phyloP scores from a whole-genome alignment of 2,329 filamentous ascomycete genomes.

The Aspergillus quadricinctus region DNA sequence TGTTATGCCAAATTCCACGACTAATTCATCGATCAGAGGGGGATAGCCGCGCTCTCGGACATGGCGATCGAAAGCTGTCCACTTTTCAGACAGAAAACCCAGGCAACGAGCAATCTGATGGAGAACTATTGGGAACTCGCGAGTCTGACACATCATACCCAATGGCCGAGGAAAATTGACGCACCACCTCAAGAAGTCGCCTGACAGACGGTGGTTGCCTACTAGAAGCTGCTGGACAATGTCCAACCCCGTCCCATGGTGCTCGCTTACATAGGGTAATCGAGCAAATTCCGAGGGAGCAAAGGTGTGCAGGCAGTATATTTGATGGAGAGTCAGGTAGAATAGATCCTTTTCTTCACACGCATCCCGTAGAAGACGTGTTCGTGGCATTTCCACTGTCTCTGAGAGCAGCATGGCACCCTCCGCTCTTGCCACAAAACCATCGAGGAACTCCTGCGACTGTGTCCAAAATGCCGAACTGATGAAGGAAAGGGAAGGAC shows the following conservation, averaged over 20 bases:
- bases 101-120: constrained; percentile 44
- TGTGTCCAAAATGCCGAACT: constrained; percentile 7
- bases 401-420: constrained; percentile 36
- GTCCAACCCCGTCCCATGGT: constrained; percentile 25
- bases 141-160: constrained; percentile 23
- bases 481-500: not conserved
- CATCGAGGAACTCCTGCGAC: constrained; percentile 11
- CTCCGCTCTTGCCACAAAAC: constrained; percentile 9
- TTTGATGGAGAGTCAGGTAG: constrained; percentile 62
- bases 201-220: constrained; percentile 41
- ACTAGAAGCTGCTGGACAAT: constrained; percentile 45
- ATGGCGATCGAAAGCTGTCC: constrained; percentile 34
- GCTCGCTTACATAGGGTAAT: constrained; percentile 33
- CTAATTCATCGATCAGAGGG: constrained; percentile 55
- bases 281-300: constrained; percentile 33
- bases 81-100: constrained; percentile 40
- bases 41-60: constrained; percentile 43
- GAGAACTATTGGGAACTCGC: constrained; percentile 30
- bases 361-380: constrained; percentile 55
- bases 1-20: constrained; percentile 43
- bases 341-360: constrained; percentile 55
- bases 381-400: constrained; percentile 38
- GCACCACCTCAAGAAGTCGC: constrained; percentile 43
- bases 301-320: constrained; percentile 56
- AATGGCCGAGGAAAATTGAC: constrained; percentile 44